Percentiles rank a stretch among this genome's conserved stretches.
Conservation (phyloP, 179 eudicot genomes). For the Heliamphora pulchella region DNA sequence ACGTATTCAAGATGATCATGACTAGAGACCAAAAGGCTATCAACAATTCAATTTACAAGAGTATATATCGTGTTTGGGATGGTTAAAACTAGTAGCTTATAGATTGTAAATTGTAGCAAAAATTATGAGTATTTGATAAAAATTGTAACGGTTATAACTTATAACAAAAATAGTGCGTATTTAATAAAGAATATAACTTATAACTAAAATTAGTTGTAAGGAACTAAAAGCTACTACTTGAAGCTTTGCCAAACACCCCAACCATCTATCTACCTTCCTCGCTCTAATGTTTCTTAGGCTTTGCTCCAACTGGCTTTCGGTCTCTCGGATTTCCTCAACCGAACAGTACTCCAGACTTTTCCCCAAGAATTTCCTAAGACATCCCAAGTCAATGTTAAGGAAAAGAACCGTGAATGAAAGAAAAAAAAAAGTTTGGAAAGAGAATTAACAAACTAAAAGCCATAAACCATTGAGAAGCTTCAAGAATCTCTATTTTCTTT, state of each 20-base stretch:
- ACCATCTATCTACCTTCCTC: conserved; percentile 30
- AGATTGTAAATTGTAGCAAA: too few relatives aligned
- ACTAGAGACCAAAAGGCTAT: neutral
- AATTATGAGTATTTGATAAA: too few relatives aligned
- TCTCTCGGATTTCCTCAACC: conserved; percentile 32
- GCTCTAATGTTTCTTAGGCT: conserved; percentile 34
- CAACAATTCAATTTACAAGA: neutral
- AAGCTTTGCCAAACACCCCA: too few relatives aligned
- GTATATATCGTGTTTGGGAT: neutral
- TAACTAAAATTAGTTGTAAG: too few relatives aligned
- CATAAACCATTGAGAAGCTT: conserved; percentile 33
- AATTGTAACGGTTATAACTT: too few relatives aligned
- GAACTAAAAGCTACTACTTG: too few relatives aligned
- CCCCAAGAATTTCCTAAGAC: conserved; percentile 37
- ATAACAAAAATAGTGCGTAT: too few relatives aligned
- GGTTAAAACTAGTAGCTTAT: too few relatives aligned
- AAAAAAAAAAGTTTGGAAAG: neutral
- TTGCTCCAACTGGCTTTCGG: conserved; percentile 30
- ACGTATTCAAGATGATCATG: too few relatives aligned
- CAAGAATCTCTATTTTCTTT: conserved; percentile 33
- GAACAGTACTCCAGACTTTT: conserved; percentile 26
- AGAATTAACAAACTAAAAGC: neutral
- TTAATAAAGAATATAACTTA: too few relatives aligned
- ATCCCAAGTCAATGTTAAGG: neutral
- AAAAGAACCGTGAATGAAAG: neutral